Evolutionary conservation across 768 basidiomycete genomes (phyloP).

Genomic region (Auriscalpium orientale): DNA sequence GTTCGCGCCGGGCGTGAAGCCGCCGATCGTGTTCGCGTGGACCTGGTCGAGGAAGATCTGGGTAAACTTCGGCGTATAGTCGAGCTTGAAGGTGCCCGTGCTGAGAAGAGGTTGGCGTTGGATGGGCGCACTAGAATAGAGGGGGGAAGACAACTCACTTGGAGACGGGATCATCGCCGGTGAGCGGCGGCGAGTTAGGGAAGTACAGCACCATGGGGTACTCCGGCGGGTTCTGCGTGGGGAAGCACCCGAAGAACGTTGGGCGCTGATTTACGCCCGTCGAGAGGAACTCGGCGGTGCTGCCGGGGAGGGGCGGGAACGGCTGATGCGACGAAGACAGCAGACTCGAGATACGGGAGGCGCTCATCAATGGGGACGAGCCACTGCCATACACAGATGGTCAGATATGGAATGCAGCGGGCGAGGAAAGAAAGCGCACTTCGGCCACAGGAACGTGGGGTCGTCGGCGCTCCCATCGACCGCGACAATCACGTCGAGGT

Average conservation of each 20-base stretch:
- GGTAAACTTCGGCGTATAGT: conserved; percentile 50
- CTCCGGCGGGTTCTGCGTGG: conserved; percentile 38
- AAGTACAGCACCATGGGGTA: conserved; percentile 69
- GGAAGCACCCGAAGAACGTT: conserved; percentile 76
- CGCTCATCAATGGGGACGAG: conserved; percentile 37
- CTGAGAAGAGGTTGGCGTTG: conserved; percentile 26
- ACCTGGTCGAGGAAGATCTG: conserved; percentile 56
- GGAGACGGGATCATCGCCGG: conserved; percentile 53
- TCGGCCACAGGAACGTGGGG: conserved; percentile 50
- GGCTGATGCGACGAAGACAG: conserved; percentile 46
- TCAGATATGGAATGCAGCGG: not conserved
- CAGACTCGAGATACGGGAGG: conserved; percentile 35
- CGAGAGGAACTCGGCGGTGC: conserved; percentile 41
- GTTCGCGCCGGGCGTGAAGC: conserved; percentile 54
- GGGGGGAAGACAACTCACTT: conserved; percentile 35
- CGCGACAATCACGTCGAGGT: conserved; percentile 67
- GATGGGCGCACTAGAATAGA: not conserved
- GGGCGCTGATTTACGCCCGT: conserved; percentile 59
- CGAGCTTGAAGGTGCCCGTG: conserved; percentile 48
- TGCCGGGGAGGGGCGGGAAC: conserved; percentile 58
- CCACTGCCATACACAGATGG: conserved; percentile 33
- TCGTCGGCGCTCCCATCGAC: conserved; percentile 62
- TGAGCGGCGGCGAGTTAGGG: conserved; percentile 67
- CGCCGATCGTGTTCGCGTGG: conserved; percentile 45
- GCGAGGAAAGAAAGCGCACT: conserved; percentile 33